Base-by-base conservation (phyloP, 805 yeast species). In the Yarrowia deformans region DNA sequence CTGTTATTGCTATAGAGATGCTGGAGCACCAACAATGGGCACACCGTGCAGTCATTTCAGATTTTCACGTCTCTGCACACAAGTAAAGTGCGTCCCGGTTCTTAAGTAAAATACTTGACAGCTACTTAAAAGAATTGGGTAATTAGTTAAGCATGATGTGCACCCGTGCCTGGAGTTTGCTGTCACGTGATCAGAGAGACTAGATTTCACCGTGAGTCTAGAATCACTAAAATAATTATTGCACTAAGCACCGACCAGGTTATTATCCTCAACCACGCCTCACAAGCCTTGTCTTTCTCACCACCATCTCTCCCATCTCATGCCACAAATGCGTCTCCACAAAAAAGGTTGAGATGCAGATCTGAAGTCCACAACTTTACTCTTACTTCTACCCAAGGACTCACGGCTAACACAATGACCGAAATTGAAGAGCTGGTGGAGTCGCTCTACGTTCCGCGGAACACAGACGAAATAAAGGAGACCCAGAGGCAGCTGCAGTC, bases 401-500 rank as follows among this genome's bases (percentile, higher is more conserved):
- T 13, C 9, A 37, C 58, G 12, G 37, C 58, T 7, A 14, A 37
- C 60, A 23, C 52, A 60, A 63, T 63, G 68, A 23, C 46, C n/a
- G 48, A 39, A 29, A 39, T 63, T 13, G 56, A 49, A 39, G 56
- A 63, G 29, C 39, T 63, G 55, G 68, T 63, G 56, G 68, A 63
- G 46, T 48, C 68, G 7, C 68, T 63, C n/a, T 63, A 49, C 29
- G 68, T 63, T 39, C 68, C 68, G 1, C 46, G 68, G 37, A 49
- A 63, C 48, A 35, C 68, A 16, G 46, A 49, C 46, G 68, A 39
- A 40, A 49, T 63, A 29, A 37, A 49, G 34, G 56, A 63, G 56
- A 79, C 83, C 13, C 97, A 92, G 73, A 75, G 78, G 16, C 78
- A 81, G 55, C 82, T 91, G 8, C 94, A 89, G 72, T 72, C 70